A percentile compares a stretch with the other conserved stretches of the same genome.
These are phyloP conservation scores for Aspergillus hancockii DNA, from an alignment of 495 filamentous ascomycete species.

Conservation along the genomic window DNA sequence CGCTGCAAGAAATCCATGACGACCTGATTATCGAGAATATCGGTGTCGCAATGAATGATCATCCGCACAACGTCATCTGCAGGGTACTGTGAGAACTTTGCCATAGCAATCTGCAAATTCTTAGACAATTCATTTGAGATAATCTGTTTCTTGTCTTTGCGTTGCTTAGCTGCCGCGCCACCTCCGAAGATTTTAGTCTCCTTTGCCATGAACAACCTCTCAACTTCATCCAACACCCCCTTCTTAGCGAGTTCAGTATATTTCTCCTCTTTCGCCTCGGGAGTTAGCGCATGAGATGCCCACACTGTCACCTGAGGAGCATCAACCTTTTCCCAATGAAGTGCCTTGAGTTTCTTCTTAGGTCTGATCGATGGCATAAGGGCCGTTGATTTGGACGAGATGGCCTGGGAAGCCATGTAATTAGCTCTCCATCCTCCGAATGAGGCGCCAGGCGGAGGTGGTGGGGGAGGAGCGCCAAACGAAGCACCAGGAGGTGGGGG, in stretches of 20 bases:
- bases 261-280: constrained; percentile 87
- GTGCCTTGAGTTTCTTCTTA: constrained; percentile 98
- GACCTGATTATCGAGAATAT: constrained; percentile 88
- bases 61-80: constrained; percentile 84
- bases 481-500: constrained; percentile 54
- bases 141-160: constrained; percentile 95
- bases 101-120: constrained; percentile 87
- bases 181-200: constrained; percentile 84
- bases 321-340: constrained; percentile 99
- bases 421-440: constrained; percentile 55
- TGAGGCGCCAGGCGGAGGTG: constrained; percentile 58
- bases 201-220: constrained; percentile 95
- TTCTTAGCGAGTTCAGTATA: constrained; percentile 89
- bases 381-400: constrained; percentile 43
- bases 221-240: constrained; percentile 95
- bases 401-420: constrained; percentile 48
- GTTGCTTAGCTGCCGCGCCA: constrained; percentile 62
- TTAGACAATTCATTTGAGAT: constrained; percentile 90
- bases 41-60: constrained; percentile 92
- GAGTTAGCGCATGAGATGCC: constrained; percentile 81
- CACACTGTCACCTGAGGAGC: constrained; percentile 91
- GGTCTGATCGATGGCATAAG: constrained; percentile 77
- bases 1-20: constrained; percentile 96
- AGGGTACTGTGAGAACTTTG: constrained; percentile 81
- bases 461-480: constrained; percentile 52